These are phyloP conservation scores for Powellomyces hirtus DNA, from an alignment of 192 early-diverging fungal genomes.

Conservation along the genomic window DNA sequence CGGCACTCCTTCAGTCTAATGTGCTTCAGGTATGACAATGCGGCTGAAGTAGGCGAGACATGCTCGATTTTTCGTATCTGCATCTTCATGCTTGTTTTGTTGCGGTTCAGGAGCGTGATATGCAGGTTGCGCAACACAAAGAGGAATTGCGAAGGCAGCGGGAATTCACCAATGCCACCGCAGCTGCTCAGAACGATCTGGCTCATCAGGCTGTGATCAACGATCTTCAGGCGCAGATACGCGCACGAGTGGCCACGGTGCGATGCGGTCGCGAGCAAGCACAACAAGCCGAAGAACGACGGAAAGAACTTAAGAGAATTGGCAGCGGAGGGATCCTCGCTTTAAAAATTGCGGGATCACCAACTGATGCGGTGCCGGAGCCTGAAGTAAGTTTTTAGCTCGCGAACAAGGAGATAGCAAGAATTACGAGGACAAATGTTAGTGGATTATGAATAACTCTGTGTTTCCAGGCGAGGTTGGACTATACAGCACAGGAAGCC, in stretches of 20 bases:
- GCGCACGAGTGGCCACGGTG: constrained; percentile 8
- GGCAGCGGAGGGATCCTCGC: too few species aligned
- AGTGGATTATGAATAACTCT: too few species aligned
- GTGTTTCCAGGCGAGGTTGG: too few species aligned
- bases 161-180: background rate
- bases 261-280: constrained; percentile 6
- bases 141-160: background rate
- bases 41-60: too few species aligned
- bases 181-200: background rate
- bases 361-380: too few species aligned
- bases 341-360: too few species aligned
- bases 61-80: too few species aligned
- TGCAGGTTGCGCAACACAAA: constrained; percentile 30
- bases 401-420: too few species aligned
- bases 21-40: constrained; percentile 34
- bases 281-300: constrained; percentile 5
- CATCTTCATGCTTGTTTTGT: background rate
- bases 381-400: too few species aligned
- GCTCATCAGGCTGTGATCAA: constrained; percentile 7
- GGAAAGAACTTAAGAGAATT: too few species aligned
- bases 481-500: constrained; percentile 10
- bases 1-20: constrained; percentile 43
- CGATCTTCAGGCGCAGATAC: background rate
- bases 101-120: constrained; percentile 40
- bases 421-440: too few species aligned